Evolutionary conservation across 345 rosid species (phyloP), one percentile per base, ranked within the genome.

Genomic region (Euphorbia tirucalli): DNA sequence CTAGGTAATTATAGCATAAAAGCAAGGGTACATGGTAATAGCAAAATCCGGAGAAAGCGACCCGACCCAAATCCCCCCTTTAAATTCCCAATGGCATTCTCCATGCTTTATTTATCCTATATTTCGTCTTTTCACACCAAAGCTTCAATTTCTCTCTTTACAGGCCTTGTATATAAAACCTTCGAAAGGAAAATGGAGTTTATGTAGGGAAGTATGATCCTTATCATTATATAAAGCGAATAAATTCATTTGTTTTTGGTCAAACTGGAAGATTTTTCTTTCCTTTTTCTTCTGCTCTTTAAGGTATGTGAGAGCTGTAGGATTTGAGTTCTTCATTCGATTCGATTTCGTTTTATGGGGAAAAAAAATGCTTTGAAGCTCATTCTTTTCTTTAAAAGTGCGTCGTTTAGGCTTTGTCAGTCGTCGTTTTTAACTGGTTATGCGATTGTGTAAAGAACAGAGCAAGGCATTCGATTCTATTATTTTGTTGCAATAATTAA

Each of bases 51-150:
- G 0, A 15, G 48, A 71, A 14, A 60, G 49, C 49, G 25, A 61
- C 75, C 68, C 35, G 10, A 50, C 61, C 67, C 41, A 18, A 14
- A 1, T 2, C 27, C n/a, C 19, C 22, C 9, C 9, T 56, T 39
- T 69, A 22, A 41, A 69, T 69, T 69, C 65, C 54, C 66, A 25
- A 28, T 46, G 39, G 27, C 19, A 52, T n/a, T n/a, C 32, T 41
- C 39, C 13, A 19, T 1, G 19, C 44, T 41, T 46, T 46, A 0
- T 16, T 25, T 57, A 52, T 57, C 55, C 39, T 69, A 25, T 46
- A 5, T 66, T 49, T 67, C 49, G 65, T 16, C 55, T 57, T 69
- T 69, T 69, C 65, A 69, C 35, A 41, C 4, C 11, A 7, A 35
- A 35, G 39, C 39, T 35, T 7, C 3, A 7, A 35, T 35, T 3